Evolutionary conservation across 23 red algal species (phyloP), one percentile per base, ranked within the genome.

Genomic region (Gracilaria gracilis): DNA sequence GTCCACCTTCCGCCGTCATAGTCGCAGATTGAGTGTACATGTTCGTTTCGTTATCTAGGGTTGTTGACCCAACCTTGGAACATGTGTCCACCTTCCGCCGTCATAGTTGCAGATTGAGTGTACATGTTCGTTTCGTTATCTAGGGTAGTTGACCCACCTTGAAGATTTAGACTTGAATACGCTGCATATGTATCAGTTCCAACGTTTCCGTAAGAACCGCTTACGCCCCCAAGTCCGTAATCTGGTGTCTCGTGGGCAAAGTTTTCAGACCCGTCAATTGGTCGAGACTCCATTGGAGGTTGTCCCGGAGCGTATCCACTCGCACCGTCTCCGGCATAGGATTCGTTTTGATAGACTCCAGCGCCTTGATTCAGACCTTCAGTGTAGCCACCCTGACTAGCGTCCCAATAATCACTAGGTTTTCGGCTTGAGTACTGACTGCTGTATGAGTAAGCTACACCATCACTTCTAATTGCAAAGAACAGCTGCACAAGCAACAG

Each of bases 341-440:
- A 57, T 24, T 59, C 57, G 72, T 69, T 55, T 16, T 61, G 62
- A 80, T n/a, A 19, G 23, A 7, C 40, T 44, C 51, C 73, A 57
- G 58, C 61, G 9, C 61, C 61, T 27, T 65, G 58, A 31, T 54
- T 61, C n/a, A 53, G 34, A 37, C 37, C 82, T 31, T 42, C 40
- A 9, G 40, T 79, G 55, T 89, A 89, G 29, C 71, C 86, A 62
- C 86, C 86, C 61, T 80, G 49, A 24, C 75, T 80, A 17, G 75
- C 25, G 37, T 89, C 86, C 37, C 81, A 58, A 57, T 89, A 89
- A 31, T 89, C 86, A 24, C 37, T 61, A 47, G 86, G 86, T 38
- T 79, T 79, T 36, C 57, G 55, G 50, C 69, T 71, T 54, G 86
- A 89, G 51, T 80, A 80, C 44, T 89, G 86, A 42, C 86, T 89